These are phyloP conservation scores for Misopates orontium DNA, from an alignment of 257 asterid species.

Conservation along the genomic window DNA sequence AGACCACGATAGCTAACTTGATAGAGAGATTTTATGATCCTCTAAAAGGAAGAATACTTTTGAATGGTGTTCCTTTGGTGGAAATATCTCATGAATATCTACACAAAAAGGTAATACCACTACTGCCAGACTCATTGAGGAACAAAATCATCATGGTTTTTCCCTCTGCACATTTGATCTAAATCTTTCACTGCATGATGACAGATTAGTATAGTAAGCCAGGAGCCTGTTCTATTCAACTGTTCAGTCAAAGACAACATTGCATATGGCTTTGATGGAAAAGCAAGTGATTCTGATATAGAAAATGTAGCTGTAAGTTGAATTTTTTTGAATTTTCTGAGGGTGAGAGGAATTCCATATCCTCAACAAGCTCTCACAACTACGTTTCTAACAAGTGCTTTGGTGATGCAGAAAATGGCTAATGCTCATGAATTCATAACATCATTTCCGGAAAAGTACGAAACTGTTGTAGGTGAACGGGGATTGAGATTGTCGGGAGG, in stretches of 20 bases:
- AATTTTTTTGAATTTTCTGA: neutral
- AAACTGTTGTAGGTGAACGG: constrained; percentile 64
- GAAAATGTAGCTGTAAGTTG: constrained; percentile 61
- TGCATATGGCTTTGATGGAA: too few relatives aligned
- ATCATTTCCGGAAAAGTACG: constrained; percentile 56
- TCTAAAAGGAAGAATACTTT: constrained; percentile 47
- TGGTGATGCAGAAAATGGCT: constrained; percentile 58
- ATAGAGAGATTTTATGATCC: constrained; percentile 73
- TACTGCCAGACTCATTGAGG: neutral
- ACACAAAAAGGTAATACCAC: constrained; percentile 52
- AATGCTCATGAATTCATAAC: constrained; percentile 63
- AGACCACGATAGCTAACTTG: constrained; percentile 76
- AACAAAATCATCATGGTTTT: neutral
- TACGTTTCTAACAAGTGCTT: neutral
- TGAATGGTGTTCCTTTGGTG: constrained; percentile 58
- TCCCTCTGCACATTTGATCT: neutral
- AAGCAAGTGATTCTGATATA: constrained; percentile 65
- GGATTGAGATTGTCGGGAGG: constrained; percentile 74
- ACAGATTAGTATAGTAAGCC: constrained; percentile 76
- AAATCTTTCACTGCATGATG: constrained; percentile 3
- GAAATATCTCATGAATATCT: constrained; percentile 60
- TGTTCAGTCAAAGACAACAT: too few relatives aligned
- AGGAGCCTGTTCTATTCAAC: too few relatives aligned
- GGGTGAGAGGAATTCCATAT: neutral
- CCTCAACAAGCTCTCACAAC: neutral